These are phyloP conservation scores for Protomyces pachydermus DNA, from an alignment of 1,139 yeast genomes.

Conservation along the genomic window DNA sequence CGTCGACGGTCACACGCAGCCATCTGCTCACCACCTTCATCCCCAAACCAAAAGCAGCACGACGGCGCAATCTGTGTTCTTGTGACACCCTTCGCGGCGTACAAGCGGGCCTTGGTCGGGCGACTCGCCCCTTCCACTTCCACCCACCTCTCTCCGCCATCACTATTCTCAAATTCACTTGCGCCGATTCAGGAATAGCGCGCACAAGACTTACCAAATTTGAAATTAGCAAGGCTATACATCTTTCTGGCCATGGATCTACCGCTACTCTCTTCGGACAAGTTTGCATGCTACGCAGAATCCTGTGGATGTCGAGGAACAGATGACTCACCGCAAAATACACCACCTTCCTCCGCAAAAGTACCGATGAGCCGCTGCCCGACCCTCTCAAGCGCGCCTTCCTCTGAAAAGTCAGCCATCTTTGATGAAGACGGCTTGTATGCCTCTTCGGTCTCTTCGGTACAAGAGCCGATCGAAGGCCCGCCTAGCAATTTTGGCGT, in stretches of 20 bases:
- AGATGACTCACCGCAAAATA: background rate
- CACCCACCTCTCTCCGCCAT: no score
- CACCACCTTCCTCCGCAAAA: background rate
- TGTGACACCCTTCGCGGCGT: no score
- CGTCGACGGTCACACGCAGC: no score
- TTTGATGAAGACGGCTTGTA: background rate
- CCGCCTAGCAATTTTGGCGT: constrained; percentile 60
- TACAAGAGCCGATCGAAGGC: background rate
- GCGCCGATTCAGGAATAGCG: no score
- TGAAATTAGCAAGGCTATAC: no score
- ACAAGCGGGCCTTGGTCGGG: no score
- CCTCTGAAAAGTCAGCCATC: background rate
- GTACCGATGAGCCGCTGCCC: background rate
- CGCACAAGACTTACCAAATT: no score
- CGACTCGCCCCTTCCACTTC: no score
- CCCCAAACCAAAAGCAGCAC: no score
- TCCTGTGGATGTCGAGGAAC: background rate
- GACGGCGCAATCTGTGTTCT: no score
- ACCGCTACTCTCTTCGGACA: background rate
- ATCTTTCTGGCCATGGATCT: background rate
- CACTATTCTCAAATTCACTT: no score
- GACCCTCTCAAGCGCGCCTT: background rate
- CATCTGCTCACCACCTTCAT: no score
- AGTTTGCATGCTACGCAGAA: background rate
- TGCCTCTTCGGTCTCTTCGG: background rate